Evolutionary conservation across 2,329 filamentous ascomycete species (phyloP).

Genomic region (Monascus ruber): DNA sequence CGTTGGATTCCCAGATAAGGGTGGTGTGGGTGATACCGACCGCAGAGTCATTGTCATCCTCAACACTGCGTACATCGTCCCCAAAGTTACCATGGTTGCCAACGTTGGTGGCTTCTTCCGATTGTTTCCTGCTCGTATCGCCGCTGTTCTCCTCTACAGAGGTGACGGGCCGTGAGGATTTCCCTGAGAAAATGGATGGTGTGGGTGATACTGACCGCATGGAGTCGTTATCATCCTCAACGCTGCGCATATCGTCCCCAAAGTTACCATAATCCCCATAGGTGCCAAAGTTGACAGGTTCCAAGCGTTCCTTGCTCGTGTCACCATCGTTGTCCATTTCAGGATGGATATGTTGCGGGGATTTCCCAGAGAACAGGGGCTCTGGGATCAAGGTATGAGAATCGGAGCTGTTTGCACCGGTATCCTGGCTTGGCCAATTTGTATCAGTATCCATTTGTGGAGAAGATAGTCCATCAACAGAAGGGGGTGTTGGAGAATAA

Average conservation of each 20-base stretch:
- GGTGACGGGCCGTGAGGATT: neutral
- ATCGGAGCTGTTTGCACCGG: neutral
- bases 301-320: too few species aligned
- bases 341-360: too few species aligned
- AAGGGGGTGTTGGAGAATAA: neutral
- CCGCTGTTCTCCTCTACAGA: neutral
- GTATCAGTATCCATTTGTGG: neutral
- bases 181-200: too few species aligned
- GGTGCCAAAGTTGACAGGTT: too few species aligned
- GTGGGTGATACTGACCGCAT: neutral
- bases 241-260: neutral
- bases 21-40: neutral
- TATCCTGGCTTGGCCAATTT: neutral
- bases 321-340: too few species aligned
- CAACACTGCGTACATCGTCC: neutral
- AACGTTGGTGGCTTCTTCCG: too few species aligned
- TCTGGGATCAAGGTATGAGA: neutral
- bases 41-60: neutral
- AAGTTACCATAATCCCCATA: neutral
- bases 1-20: too few species aligned
- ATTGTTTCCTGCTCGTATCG: neutral
- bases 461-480: too few species aligned
- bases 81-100: neutral
- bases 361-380: neutral
- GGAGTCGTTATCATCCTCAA: neutral